These are phyloP conservation scores for Exsudoporus frostii DNA, from an alignment of 768 basidiomycete genomes.

Conservation along the genomic window DNA sequence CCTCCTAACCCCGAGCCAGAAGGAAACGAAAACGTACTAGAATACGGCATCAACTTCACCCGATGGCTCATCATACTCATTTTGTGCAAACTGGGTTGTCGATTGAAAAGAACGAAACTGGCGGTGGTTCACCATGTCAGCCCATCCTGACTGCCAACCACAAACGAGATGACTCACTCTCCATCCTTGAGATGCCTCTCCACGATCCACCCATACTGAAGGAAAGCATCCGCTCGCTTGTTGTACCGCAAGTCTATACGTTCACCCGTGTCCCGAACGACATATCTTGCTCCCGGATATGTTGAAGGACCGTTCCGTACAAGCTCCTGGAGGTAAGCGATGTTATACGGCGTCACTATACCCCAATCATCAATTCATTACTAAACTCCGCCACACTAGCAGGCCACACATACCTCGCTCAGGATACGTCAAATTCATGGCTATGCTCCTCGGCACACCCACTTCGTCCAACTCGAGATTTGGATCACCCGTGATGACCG, in stretches of 20 bases:
- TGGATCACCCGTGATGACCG: constrained; percentile 98
- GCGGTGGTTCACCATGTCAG: constrained; percentile 2
- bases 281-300: constrained; percentile 96
- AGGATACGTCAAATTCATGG: constrained; percentile 97
- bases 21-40: constrained; percentile 58
- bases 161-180: constrained; percentile 65
- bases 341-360: constrained; percentile 95
- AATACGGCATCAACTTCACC: constrained; percentile 96
- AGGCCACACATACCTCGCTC: constrained; percentile 69
- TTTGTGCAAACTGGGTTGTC: constrained; percentile 97
- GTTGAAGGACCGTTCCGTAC: constrained; percentile 92
- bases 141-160: neutral
- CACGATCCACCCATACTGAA: constrained; percentile 98
- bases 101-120: constrained; percentile 72
- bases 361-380: constrained; percentile 9
- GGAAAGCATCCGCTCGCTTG: constrained; percentile 89
- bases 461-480: constrained; percentile 96
- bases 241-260: constrained; percentile 96
- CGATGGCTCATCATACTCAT: constrained; percentile 99
- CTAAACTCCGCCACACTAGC: neutral
- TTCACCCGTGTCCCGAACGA: constrained; percentile 95
- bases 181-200: constrained; percentile 97
- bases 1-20: neutral
- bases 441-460: constrained; percentile 91
- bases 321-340: constrained; percentile 87